phyloP scores from a whole-genome alignment of 208 protist species.

The Trypanosoma lewisi region DNA sequence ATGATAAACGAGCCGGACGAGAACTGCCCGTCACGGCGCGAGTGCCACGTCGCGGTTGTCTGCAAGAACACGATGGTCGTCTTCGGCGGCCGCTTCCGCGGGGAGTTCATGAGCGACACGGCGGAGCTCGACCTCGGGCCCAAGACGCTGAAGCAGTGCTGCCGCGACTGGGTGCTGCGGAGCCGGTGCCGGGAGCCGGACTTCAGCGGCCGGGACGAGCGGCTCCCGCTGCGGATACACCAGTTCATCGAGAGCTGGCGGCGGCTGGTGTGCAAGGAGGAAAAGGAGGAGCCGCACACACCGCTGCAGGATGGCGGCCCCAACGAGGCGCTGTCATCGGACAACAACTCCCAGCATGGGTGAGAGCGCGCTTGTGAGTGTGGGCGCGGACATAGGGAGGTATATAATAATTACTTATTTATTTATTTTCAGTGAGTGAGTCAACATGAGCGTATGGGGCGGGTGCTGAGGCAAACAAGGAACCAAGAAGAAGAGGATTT shows the following conservation, averaged over 20 bases:
- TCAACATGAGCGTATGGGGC: too few species aligned
- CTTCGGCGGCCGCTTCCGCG: conserved; percentile 87
- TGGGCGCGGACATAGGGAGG: too few species aligned
- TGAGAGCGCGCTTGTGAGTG: too few species aligned
- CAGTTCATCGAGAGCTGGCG: conserved; percentile 26
- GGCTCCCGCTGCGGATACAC: conserved; percentile 39
- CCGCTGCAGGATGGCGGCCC: conserved; percentile 6
- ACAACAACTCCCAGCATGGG: conserved; percentile 27
- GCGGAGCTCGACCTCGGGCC: conserved; percentile 70
- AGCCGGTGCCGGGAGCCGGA: conserved; percentile 21
- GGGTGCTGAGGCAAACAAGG: background rate
- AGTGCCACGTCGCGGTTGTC: conserved; percentile 84
- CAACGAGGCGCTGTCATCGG: conserved; percentile 26
- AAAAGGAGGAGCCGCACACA: conserved; percentile 13
- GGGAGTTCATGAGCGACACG: conserved; percentile 84
- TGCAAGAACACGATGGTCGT: conserved; percentile 88
- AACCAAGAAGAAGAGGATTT: background rate
- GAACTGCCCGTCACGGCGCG: conserved; percentile 70
- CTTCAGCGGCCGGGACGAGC: conserved; percentile 24
- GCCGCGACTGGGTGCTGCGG: conserved; percentile 61
- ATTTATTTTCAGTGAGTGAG: too few species aligned
- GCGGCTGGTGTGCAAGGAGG: conserved; percentile 8
- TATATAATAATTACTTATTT: too few species aligned
- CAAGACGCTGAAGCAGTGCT: conserved; percentile 45
- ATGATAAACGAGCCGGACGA: conserved; percentile 55